Percentiles rank a stretch among this genome's conserved stretches.
Evolutionary conservation across 73 alveolate species (phyloP).

Genomic region (Diophrys appendiculata): DNA sequence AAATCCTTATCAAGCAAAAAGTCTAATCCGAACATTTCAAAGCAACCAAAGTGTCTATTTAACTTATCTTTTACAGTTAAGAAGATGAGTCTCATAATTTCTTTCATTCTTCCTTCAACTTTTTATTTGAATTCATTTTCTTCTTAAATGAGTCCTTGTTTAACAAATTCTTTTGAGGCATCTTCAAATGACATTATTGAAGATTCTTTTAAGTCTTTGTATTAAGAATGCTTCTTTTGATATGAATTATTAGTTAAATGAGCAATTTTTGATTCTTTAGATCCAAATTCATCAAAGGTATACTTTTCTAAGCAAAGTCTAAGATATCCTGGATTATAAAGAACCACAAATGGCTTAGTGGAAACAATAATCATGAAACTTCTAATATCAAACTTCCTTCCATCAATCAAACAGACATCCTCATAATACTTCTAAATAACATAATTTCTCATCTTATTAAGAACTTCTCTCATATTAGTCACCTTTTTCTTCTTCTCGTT

Average conservation of each 20-base stretch:
- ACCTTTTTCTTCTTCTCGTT: constrained; percentile 24
- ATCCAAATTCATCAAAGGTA: constrained; percentile 53
- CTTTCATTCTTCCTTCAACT: constrained; percentile 29
- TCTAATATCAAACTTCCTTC: constrained; percentile 89
- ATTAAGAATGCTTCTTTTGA: constrained; percentile 70
- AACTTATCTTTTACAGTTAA: constrained; percentile 40
- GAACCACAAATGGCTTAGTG: constrained; percentile 73
- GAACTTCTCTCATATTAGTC: constrained; percentile 49
- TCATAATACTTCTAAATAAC: constrained; percentile 85
- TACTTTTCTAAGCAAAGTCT: constrained; percentile 63
- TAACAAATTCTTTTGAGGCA: constrained; percentile 3
- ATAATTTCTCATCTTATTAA: constrained; percentile 30
- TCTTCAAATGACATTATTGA: constrained; percentile 32
- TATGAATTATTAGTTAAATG: constrained; percentile 74
- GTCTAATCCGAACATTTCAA: constrained; percentile 83
- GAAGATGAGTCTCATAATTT: constrained; percentile 57
- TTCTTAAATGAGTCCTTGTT: constrained; percentile 10
- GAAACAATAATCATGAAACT: constrained; percentile 77
- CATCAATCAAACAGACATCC: constrained; percentile 78
- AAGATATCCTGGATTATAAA: constrained; percentile 68
- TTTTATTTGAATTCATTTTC: constrained; percentile 32
- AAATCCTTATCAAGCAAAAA: constrained; percentile 78
- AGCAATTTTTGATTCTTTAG: constrained; percentile 50
- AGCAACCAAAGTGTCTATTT: constrained; percentile 55
- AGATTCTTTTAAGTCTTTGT: constrained; percentile 46